These are phyloP conservation scores for Mrakia gelida DNA, from an alignment of 768 basidiomycete genomes.

Conservation along the genomic window DNA sequence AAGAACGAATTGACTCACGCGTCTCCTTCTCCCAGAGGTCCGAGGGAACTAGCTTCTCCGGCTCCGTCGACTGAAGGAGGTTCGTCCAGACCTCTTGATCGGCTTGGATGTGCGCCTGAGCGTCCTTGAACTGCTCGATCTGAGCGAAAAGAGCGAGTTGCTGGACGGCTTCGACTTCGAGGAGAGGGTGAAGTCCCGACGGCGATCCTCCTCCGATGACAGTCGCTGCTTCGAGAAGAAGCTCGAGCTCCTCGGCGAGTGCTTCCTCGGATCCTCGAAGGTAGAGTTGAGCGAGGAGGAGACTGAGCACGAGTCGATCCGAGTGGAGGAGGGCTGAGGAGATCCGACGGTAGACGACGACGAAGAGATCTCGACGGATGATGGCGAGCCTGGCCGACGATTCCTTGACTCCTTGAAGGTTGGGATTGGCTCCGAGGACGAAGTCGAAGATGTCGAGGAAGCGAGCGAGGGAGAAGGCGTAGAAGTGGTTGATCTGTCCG, in stretches of 20 bases:
- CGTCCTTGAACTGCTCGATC: constrained; percentile 7
- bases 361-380: constrained; percentile 80
- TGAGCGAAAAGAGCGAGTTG: constrained; percentile 25
- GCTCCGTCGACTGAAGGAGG: constrained; percentile 15
- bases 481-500: constrained; percentile 91
- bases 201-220: constrained; percentile 18
- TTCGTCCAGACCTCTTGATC: constrained; percentile 19
- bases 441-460: constrained; percentile 99
- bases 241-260: constrained; percentile 74
- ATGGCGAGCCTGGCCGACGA: constrained; percentile 68
- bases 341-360: constrained; percentile 79
- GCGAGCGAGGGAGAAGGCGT: constrained; percentile 94
- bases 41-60: constrained; percentile 10
- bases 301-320: constrained; percentile 85
- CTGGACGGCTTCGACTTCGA: constrained; percentile 12
- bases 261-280: constrained; percentile 61
- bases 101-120: constrained; percentile 9
- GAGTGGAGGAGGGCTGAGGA: constrained; percentile 83
- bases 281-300: constrained; percentile 84
- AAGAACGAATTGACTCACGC: constrained; percentile 1
- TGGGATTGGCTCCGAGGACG: constrained; percentile 85
- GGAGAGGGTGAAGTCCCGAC: background rate
- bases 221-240: constrained; percentile 80
- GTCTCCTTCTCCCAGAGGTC: constrained; percentile 14
- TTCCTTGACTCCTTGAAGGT: constrained; percentile 73